Evolutionary conservation across 495 filamentous ascomycete genomes (phyloP).

Genomic region (Rhypophila decipiens): DNA sequence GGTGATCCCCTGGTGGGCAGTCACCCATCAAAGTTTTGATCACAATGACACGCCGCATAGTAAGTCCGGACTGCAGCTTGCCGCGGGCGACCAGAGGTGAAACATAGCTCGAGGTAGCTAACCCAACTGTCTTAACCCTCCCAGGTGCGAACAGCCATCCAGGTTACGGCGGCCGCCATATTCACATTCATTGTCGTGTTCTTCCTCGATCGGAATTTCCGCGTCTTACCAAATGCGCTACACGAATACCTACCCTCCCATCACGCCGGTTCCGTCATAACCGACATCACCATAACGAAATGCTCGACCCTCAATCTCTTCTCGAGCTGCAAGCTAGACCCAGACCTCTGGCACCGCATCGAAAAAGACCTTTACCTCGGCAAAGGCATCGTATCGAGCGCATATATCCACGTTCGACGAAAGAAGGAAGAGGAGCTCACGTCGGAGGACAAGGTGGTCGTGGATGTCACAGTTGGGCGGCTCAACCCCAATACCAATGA

Average conservation of each 20-base stretch:
- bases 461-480: conserved; percentile 76
- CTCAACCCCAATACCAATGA: conserved; percentile 47
- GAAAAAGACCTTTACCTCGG: conserved; percentile 89
- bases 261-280: conserved; percentile 74
- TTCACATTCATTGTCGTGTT: conserved; percentile 64
- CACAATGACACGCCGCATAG: conserved; percentile 25
- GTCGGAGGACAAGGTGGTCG: conserved; percentile 65
- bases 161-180: conserved; percentile 62
- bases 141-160: conserved; percentile 75
- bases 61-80: conserved; percentile 1
- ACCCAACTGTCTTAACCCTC: too few species aligned
- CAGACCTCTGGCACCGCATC: conserved; percentile 71
- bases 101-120: too few species aligned
- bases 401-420: conserved; percentile 76
- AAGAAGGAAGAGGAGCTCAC: conserved; percentile 86
- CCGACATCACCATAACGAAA: conserved; percentile 76
- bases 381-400: conserved; percentile 64
- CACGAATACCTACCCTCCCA: conserved; percentile 79
- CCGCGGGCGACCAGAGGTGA: too few species aligned
- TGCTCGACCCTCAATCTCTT: conserved; percentile 74
- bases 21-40: conserved; percentile 1
- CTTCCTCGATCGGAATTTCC: conserved; percentile 73
- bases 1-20: conserved; percentile 5
- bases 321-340: conserved; percentile 70
- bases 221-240: conserved; percentile 73